phyloP scores from a whole-genome alignment of 2,329 filamentous ascomycete species.

The Fusarium musae region DNA sequence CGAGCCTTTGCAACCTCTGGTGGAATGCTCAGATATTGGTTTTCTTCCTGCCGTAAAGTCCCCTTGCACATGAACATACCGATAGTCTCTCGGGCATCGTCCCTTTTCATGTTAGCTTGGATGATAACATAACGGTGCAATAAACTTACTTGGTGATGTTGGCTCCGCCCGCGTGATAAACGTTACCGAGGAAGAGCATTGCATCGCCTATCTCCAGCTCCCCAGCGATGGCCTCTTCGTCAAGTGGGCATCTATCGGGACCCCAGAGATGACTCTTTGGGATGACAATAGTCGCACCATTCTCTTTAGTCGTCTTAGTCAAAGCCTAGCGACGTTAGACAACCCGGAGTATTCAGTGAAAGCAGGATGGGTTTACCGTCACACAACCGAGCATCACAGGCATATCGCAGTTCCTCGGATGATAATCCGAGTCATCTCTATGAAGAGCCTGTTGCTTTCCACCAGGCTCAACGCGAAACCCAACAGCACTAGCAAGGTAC shows the following conservation, averaged over 20 bases:
- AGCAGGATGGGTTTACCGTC: neutral
- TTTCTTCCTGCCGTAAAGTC: neutral
- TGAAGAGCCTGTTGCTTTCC: neutral
- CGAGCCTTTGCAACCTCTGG: neutral
- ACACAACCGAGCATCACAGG: neutral
- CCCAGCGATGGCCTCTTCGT: rapidly evolving
- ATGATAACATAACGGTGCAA: rapidly evolving
- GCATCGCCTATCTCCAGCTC: rapidly evolving
- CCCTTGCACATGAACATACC: neutral
- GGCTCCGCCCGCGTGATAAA: neutral
- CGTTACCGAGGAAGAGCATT: neutral
- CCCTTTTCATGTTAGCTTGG: rapidly evolving
- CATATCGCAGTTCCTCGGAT: neutral
- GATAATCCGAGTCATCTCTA: neutral
- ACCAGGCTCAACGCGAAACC: neutral
- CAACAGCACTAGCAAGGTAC: neutral
- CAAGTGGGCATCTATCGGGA: rapidly evolving
- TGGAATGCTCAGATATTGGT: neutral
- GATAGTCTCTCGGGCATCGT: neutral
- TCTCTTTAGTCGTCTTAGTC: rapidly evolving
- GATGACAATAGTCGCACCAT: rapidly evolving
- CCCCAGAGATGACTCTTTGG: neutral
- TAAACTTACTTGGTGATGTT: rapidly evolving
- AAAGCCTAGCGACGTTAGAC: neutral
- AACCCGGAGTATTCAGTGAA: too few species aligned